A percentile compares a stretch with the other conserved stretches of the same genome.
These are phyloP conservation scores for Gardenia jasminoides DNA, from an alignment of 257 asterid genomes.

Conservation along the genomic window DNA sequence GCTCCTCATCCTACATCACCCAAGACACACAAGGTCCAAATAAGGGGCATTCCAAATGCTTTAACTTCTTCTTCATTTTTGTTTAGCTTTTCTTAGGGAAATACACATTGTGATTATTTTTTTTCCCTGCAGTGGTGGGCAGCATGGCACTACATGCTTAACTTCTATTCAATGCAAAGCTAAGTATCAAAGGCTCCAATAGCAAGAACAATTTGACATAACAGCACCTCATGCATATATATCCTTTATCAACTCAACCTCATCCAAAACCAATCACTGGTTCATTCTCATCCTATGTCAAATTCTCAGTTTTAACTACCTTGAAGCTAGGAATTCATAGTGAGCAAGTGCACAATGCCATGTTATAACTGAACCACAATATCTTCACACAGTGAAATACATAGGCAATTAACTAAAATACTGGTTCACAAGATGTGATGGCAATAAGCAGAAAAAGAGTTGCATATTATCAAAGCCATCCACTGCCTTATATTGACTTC, in stretches of 20 bases:
- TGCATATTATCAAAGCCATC: not conserved
- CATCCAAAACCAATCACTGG: not conserved
- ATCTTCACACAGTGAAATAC: not conserved
- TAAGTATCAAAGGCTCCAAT: not conserved
- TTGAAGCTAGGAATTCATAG: not conserved
- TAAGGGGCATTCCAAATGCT: not conserved
- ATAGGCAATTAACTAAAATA: not conserved
- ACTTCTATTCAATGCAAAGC: not conserved
- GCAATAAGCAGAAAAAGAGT: not conserved
- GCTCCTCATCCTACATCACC: not conserved
- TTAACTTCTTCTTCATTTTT: too few species aligned
- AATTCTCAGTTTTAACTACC: not conserved
- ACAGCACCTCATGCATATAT: not conserved
- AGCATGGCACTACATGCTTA: not conserved
- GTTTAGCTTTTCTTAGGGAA: too few species aligned
- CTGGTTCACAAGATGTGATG: too few species aligned
- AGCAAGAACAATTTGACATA: not conserved
- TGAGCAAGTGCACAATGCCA: not conserved
- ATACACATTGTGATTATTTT: too few species aligned
- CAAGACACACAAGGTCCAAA: not conserved
- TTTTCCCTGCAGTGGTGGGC: too few species aligned
- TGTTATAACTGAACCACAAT: not conserved
- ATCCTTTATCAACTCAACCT: not conserved
- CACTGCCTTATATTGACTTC: not conserved
- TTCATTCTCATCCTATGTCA: not conserved